Evolutionary conservation across 2,329 filamentous ascomycete species (phyloP), one percentile per base, ranked within the genome.

Genomic region (Paraphaeosphaeria minitans): DNA sequence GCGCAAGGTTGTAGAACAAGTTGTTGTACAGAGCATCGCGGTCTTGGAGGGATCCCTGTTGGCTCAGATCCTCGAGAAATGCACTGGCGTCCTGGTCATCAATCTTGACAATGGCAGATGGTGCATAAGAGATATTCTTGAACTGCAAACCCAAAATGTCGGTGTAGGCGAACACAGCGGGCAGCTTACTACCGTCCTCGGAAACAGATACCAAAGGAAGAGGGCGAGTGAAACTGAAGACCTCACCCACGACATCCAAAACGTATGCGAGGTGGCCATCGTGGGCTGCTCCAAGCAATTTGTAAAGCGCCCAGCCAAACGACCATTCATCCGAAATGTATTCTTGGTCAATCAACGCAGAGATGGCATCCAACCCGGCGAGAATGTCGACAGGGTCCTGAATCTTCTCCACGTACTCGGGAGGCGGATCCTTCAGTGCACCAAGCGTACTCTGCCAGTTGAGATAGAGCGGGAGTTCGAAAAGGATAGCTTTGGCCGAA

Each of bases 181-280:
- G 87, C 16, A 86, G 67, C 54, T 83, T 80, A 19, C 78, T 71
- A n/a, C 87, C 87, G 67, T 89, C 86, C 4, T 75, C 67, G 1
- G 86, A 89, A 4, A 89, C 81, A 0, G 87, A 89, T 0, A 89
- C 85, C 1, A 89, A 60, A 37, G 79, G 78, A 67, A 83, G 68
- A 19, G 74, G 73, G 13, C 83, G 78, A 7, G 78, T 79, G 65
- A 69, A 88, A 56, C 64, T 76, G 69, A 87, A 86, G 8, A 83
- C 68, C 2, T 57, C 75, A 42, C 78, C 80, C 22, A 87, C 80
- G 3, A 81, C 76, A 60, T 86, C 83, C 0, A 84, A 83, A 21
- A 81, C 75, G 67, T 83, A 86, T 1, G 75, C 70, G 57, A 89
- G 86, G 69, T 91, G 89, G 2, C 87, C 87, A 69, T 91, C 88